Base-by-base conservation (phyloP, 2,329 filamentous ascomycete genomes). In the Elsinoe ampelina region DNA sequence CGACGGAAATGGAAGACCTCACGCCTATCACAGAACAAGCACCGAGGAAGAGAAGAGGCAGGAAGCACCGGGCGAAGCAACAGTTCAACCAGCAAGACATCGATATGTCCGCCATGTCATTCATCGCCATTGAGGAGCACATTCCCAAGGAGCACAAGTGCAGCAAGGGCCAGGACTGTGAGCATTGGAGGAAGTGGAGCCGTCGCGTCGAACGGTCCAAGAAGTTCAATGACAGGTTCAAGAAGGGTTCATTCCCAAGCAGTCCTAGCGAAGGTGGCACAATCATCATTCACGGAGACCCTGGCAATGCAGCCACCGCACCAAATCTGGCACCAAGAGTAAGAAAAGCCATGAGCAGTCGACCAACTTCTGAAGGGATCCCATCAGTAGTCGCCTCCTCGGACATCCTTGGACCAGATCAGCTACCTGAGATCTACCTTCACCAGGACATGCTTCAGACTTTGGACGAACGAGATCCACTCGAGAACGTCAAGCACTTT, bases 401-500 rank as follows among this genome's bases (percentile, higher is more conserved):
- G 1, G 92, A 96, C 70, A 80, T 95, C 10, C 79, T 97, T 61
- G 91, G 90, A 2, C 85, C 87, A 5, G 80, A 80, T 6, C 71
- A 79, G 35, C 68, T 84, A 11, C 79, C 85, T 19, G 77, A 84
- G 20, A 77, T 91, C 59, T 73, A 73, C 17, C 80, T 96, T 36
- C 85, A 90, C 64, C 85, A 90, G 68, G 82, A 85, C 50, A 80
- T 78, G 41, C 82, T 95, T 13, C 82, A 83, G 58, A 82, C 78
- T 60, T 68, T 95, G 32, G 79, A 86, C 66, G 76, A 77, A 15
- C 80, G 86, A 55, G 90, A 96, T 66, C 87, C 91, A 5, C 91
- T 95, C 70, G 91, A 96, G 72, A 95, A 92, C 64, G 89, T 97
- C 35, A 85, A 88, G 66, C 89, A 95, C 62, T 97, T 95, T 72